Evolutionary conservation across 1,139 yeast genomes (phyloP).

Genomic region (Candida sanyaensis): DNA sequence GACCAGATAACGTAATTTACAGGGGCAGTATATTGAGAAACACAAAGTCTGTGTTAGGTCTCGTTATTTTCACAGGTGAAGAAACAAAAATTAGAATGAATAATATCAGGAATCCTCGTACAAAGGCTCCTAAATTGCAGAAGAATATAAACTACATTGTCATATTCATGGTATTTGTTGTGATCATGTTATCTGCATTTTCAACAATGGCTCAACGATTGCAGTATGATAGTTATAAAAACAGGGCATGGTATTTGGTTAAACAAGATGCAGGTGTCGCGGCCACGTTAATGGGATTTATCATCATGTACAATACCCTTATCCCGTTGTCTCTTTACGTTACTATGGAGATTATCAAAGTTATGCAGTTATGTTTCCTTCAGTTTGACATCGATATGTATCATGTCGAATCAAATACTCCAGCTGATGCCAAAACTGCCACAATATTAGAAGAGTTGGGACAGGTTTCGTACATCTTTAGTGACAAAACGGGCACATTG

Average conservation of each 20-base stretch:
- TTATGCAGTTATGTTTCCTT: constrained; percentile 75
- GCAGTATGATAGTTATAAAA: constrained; percentile 41
- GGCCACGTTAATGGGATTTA: constrained; percentile 90
- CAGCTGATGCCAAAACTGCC: constrained; percentile 94
- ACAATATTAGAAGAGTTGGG: constrained; percentile 96
- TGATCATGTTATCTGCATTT: constrained; percentile 70
- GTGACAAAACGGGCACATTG: constrained; percentile 96
- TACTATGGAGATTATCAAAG: constrained; percentile 93
- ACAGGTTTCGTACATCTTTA: constrained; percentile 90
- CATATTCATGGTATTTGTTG: constrained; percentile 83
- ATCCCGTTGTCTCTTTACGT: constrained; percentile 95
- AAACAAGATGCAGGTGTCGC: constrained; percentile 83
- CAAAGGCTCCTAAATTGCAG: constrained; percentile 92
- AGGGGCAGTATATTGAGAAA: constrained; percentile 89
- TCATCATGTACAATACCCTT: constrained; percentile 95
- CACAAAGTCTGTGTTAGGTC: constrained; percentile 70
- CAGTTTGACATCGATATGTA: constrained; percentile 96
- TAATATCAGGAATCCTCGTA: constrained; percentile 84
- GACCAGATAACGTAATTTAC: constrained; percentile 78
- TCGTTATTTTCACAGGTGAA: constrained; percentile 91
- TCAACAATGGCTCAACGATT: constrained; percentile 80
- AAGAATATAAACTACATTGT: constrained; percentile 80
- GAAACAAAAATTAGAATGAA: constrained; percentile 96
- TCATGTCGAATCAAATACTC: constrained; percentile 78
- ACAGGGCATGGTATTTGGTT: constrained; percentile 72